Percentiles rank a stretch among this genome's conserved stretches.
These are phyloP conservation scores for Erythrobasidium yunnanense DNA, from an alignment of 768 basidiomycete genomes.

Conservation along the genomic window DNA sequence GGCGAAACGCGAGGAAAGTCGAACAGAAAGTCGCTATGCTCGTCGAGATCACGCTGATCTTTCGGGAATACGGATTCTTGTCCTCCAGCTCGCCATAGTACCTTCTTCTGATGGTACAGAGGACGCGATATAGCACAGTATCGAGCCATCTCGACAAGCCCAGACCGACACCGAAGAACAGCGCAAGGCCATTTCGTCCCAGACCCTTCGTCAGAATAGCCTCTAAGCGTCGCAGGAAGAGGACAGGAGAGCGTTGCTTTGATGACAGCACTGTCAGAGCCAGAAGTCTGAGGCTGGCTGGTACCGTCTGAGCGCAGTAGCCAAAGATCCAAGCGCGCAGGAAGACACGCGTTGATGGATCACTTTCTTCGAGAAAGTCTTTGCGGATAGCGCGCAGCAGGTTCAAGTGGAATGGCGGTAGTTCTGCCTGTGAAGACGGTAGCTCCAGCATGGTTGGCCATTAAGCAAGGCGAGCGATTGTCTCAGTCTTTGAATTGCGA, in stretches of 20 bases:
- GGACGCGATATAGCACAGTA: too few species aligned
- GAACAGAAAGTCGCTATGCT: too few species aligned
- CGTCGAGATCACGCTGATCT: too few species aligned
- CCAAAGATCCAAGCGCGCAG: conserved; percentile 29
- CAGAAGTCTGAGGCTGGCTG: conserved; percentile 12
- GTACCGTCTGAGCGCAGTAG: conserved; percentile 8
- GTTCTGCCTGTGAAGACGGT: neutral
- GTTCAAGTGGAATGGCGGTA: conserved; percentile 9
- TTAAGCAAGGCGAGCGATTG: too few species aligned
- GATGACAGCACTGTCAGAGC: neutral
- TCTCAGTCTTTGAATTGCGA: too few species aligned
- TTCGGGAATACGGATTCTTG: too few species aligned
- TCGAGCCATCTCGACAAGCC: conserved; percentile 29
- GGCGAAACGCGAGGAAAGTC: too few species aligned
- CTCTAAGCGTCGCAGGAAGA: neutral
- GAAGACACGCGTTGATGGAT: conserved; percentile 30
- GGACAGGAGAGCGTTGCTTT: neutral
- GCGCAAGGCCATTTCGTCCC: neutral
- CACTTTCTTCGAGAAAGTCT: neutral
- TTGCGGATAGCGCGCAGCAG: neutral
- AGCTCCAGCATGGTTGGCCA: too few species aligned
- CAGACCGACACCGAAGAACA: conserved; percentile 27
- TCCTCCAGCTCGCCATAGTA: too few species aligned
- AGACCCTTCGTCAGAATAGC: neutral
- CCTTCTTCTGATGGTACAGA: too few species aligned